phyloP scores from a whole-genome alignment of 345 rosid genomes.

The Cardamine chenopodiifolia region DNA sequence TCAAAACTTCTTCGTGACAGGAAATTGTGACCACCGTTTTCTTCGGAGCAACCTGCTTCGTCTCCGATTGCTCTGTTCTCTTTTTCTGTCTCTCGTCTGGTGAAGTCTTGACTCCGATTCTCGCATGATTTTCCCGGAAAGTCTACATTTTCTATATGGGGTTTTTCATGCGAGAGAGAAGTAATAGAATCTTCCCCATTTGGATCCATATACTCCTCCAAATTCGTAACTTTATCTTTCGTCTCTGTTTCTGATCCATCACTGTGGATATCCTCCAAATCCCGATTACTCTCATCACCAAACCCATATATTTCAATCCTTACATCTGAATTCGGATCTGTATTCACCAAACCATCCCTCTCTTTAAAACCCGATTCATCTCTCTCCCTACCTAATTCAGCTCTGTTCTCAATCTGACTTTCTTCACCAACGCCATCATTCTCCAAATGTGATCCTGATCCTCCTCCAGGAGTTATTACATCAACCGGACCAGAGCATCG shows the following conservation, averaged over 20 bases:
- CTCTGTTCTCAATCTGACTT: slow-evolving; percentile 42
- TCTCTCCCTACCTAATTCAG: no score
- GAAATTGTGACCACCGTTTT: neutral
- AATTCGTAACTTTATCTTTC: slow-evolving; percentile 23
- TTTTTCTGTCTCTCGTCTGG: no score
- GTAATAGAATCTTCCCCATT: neutral
- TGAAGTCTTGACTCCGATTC: neutral
- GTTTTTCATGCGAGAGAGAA: neutral
- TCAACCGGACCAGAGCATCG: slow-evolving; percentile 33
- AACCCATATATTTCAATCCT: neutral
- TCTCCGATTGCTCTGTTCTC: slow-evolving; percentile 22
- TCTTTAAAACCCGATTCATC: slow-evolving; percentile 16
- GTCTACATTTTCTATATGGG: neutral
- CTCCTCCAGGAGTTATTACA: slow-evolving; percentile 39
- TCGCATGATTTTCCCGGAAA: slow-evolving; percentile 13
- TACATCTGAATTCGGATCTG: slow-evolving; percentile 10
- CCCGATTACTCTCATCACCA: neutral
- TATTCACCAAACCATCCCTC: neutral
- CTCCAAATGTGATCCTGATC: slow-evolving; percentile 37
- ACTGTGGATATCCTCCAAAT: slow-evolving; percentile 1
- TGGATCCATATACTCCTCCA: slow-evolving; percentile 13
- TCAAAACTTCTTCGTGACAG: slow-evolving; percentile 6
- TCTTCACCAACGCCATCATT: slow-evolving; percentile 36
- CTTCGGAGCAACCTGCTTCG: slow-evolving; percentile 31
- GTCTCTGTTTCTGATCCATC: slow-evolving; percentile 32